Base-by-base conservation (phyloP, 2,329 filamentous ascomycete species). In the Ascochyta viciae-villosae region DNA sequence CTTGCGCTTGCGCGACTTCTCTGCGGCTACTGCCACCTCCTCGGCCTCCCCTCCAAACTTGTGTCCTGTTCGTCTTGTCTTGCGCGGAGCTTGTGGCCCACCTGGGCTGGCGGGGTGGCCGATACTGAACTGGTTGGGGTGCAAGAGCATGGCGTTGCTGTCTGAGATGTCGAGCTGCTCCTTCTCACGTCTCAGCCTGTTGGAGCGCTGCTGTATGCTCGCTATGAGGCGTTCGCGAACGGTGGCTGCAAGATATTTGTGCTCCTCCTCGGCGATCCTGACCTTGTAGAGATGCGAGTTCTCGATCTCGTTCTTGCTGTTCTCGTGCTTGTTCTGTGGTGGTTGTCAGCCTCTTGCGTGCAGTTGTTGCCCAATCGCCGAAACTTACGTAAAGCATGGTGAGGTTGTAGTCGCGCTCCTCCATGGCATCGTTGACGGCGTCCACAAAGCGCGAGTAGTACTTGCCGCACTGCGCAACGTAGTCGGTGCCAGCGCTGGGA, bases 401-500 rank as follows among this genome's bases (percentile, higher is more conserved):
- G 71, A 98, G 79, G 66, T 93, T 87, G 61, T 90, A 88, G 79
- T 99, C 95, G 65, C 91, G 86, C 69, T 91, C 86, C 76, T 98
- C 93, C 63, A 96, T 87, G 7, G 92, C 85, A 74, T 96, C 89
- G 72, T 97, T 96, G 50, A 97, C 85, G 59, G 94, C 87, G 64
- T 91, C 86, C 19, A 95, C 87, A 79, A 96, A 98, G 64, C 91
- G 87, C 56, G 89, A 84, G 74, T 96, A 97, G 71, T 89, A 87
- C 68, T 88, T 91, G 1, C 95, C 95, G 31, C 92, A 83, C 64
- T 86, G 75, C 29, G 81, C 82, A 39, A 81, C 78, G 72, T 85
- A 86, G 64, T 88, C 92, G 78, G 90, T 89, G 49, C 89, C 91
- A 72, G 84, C 77, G 85, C 75, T 78, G 16, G 78, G 76, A 19